Evolutionary conservation across 2,329 filamentous ascomycete genomes (phyloP), one percentile per base, ranked within the genome.

Genomic region (Verticillium zaregamsianum): DNA sequence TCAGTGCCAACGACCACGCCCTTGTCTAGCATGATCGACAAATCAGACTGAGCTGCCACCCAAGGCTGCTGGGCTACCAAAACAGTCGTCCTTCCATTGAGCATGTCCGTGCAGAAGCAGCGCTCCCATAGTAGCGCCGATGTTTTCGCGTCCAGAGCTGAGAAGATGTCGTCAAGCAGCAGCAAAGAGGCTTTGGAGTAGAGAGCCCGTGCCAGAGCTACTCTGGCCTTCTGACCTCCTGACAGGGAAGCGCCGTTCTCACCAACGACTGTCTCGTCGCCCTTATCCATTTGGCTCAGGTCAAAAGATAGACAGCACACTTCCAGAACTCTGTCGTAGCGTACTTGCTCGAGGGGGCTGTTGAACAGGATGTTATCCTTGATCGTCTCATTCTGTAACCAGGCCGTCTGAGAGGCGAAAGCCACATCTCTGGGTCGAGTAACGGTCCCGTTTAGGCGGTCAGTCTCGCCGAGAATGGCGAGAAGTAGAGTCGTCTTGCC

Each of bases 131-230:
- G 76, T 3, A 77, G 74, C 17, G 82, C 80, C 1, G 82, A 80
- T 0, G 85, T 87, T 65, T 85, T 84, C 20, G 84, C 79, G 66
- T 87, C 85, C 0, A 87, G 74, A 0, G 85, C 85, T 1, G 84
- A 84, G 65, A 87, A 85, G 3, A 86, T 78, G 62, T 87, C 85
- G 64, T 87, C 85, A 1, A 87, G 77, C 0, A 87, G 73, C 25
- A 87, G 72, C 2, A 86, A 74, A 2, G 81, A 75, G 0, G 84
- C 79, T 60, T 80, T 81, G 1, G 84, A 86, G 69, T 87, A 87
- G 1, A 87, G 69, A 7, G 84, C 81, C 61, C 85, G 76, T 1
- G 85, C 85, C 37, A 87, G 70, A 14, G 83, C 82, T 39, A 86
- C 81, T 6, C 83, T 77, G 33, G 82, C 82, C 65, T 83, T 84